These are phyloP conservation scores for Lipomyces japonicus DNA, from an alignment of 805 yeast genomes.

Conservation along the genomic window DNA sequence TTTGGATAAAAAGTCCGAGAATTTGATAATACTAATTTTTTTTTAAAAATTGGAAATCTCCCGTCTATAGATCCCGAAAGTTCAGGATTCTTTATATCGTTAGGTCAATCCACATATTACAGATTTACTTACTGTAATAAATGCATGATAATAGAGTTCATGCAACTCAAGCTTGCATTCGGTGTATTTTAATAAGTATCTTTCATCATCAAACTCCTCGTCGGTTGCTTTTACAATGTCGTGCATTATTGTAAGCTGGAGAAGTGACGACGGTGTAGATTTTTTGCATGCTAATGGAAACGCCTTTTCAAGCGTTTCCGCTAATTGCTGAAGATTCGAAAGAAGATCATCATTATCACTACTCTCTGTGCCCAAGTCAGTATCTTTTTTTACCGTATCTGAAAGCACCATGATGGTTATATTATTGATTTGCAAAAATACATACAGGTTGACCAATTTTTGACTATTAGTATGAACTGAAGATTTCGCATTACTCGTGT, in stretches of 20 bases:
- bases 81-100: not conserved
- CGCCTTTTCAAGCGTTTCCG: not conserved
- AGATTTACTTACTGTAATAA: not conserved
- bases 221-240: not conserved
- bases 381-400: no score
- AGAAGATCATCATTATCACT: no score
- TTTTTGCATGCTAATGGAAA: not conserved
- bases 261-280: not conserved
- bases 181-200: not conserved
- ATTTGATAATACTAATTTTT: not conserved
- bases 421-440: no score
- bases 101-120: not conserved
- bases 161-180: not conserved
- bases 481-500: no score
- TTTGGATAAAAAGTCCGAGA: not conserved
- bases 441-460: no score
- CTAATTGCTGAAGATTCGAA: not conserved
- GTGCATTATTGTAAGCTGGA: not conserved
- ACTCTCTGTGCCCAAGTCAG: no score
- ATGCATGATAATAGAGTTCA: conserved; percentile 2
- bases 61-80: not conserved
- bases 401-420: no score
- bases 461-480: no score
- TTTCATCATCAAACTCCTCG: not conserved
- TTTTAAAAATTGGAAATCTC: not conserved